Base-by-base conservation (phyloP, 768 basidiomycete species). In the Macrolepiota albuminosa region DNA sequence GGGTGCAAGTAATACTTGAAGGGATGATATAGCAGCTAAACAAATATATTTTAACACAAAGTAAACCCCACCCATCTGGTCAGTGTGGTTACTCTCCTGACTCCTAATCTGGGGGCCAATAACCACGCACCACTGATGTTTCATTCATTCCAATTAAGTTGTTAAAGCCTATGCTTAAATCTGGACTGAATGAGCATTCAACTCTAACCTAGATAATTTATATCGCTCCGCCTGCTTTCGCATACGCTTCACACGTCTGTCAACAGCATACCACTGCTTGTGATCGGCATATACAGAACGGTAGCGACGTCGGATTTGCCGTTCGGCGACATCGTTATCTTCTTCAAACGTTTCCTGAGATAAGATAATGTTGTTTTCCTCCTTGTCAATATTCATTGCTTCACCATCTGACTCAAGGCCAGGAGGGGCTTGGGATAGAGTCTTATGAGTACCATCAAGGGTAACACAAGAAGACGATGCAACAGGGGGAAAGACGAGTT, bases 231-330 rank as follows among this genome's bases (percentile, higher is more conserved):
- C 68, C 59, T 66, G 66, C 54, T 61, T 72, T 71, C 72, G 71
- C 2, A 73, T 63, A 29, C 64, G 65, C 8, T 61, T 68, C 16
- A 77, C 50, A 31, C 75, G 71, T 37, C 73, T 78, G 63, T 83
- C 82, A 36, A 67, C 65, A 33, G 69, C 68, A 29, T 67, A 71
- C 82, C 82, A 84, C 49, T 83, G 80, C 53, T 73, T 66, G n/a
- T 78, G 75, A 61, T 81, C 81, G 2, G 76, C 69, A 68, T 82
- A 83, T 14, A 82, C 73, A 8, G 81, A 77, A 10, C 78, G 73
- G 63, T 81, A 83, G 8, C 81, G 77, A 6, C 76, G 73, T 34
- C 69, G 54, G 1, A 60, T 54, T 3, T 49, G 65, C 54, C 10
- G 34, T 51, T 67, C 67, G 45, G 62, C 71, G 36, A 49, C 68